Percentiles rank a stretch among this genome's conserved stretches.
These are phyloP conservation scores for Saccharomycopsis oosterbeekiorum DNA, from an alignment of 805 yeast genomes.

Conservation along the genomic window DNA sequence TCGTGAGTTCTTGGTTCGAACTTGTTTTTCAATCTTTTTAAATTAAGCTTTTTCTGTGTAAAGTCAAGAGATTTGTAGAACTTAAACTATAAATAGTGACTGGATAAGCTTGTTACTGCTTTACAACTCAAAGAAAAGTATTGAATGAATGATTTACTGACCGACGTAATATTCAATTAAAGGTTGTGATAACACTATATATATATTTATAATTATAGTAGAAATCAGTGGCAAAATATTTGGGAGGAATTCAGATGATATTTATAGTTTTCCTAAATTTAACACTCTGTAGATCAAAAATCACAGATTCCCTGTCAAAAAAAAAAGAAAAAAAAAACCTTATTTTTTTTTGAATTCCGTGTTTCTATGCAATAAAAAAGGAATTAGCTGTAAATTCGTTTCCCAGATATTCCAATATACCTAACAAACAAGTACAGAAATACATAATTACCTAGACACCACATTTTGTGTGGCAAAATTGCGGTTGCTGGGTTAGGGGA, in stretches of 20 bases:
- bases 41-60: too few species aligned
- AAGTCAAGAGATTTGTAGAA: too few species aligned
- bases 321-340: neutral
- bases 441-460: too few species aligned
- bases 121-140: neutral
- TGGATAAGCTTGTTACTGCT: neutral
- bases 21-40: too few species aligned
- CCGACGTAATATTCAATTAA: neutral
- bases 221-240: neutral
- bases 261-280: neutral
- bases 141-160: constrained; percentile 9
- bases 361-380: neutral
- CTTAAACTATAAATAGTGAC: neutral
- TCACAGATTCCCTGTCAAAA: neutral
- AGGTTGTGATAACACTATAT: neutral
- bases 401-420: too few species aligned
- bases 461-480: too few species aligned
- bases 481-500: neutral
- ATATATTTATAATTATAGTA: too few species aligned
- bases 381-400: too few species aligned
- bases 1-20: too few species aligned
- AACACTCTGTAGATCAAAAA: neutral
- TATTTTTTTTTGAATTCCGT: neutral
- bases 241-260: neutral
- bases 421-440: too few species aligned